Conservation (phyloP, 2,329 filamentous ascomycete species). For the Fusarium chuoi region DNA sequence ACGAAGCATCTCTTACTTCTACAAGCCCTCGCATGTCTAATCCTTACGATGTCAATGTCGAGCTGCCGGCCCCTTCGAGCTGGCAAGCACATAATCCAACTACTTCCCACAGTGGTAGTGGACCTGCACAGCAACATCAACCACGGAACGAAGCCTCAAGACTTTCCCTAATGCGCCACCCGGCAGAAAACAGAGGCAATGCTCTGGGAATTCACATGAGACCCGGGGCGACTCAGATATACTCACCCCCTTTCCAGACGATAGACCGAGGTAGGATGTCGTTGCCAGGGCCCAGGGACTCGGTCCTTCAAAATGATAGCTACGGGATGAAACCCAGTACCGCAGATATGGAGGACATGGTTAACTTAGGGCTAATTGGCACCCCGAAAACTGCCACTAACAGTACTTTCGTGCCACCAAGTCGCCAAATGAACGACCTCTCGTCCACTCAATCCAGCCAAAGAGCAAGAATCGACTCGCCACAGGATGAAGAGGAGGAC, state of each 20-base stretch:
- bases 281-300: constrained; percentile 9
- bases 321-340: constrained; percentile 14
- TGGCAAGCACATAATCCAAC: constrained; percentile 68
- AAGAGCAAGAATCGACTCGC: constrained; percentile 49
- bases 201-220: constrained; percentile 75
- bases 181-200: constrained; percentile 50
- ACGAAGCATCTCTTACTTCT: constrained; percentile 58
- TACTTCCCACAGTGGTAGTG: constrained; percentile 57
- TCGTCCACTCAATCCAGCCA: constrained; percentile 48
- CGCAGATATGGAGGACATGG: not conserved
- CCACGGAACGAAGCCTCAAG: constrained; percentile 49
- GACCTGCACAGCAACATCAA: constrained; percentile 58
- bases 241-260: constrained; percentile 1
- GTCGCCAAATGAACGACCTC: constrained; percentile 49
- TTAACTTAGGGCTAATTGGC: not conserved
- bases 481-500: constrained; percentile 63
- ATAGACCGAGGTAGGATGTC: constrained; percentile 6
- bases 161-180: constrained; percentile 42
- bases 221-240: constrained; percentile 51
- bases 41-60: constrained; percentile 57
- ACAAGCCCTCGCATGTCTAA: constrained; percentile 67
- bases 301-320: constrained; percentile 2
- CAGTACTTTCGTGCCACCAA: constrained; percentile 34
- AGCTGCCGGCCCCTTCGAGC: constrained; percentile 64
- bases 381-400: not conserved